Conservation (phyloP, 2,329 filamentous ascomycete species). For the Cytospora paraplurivora region DNA sequence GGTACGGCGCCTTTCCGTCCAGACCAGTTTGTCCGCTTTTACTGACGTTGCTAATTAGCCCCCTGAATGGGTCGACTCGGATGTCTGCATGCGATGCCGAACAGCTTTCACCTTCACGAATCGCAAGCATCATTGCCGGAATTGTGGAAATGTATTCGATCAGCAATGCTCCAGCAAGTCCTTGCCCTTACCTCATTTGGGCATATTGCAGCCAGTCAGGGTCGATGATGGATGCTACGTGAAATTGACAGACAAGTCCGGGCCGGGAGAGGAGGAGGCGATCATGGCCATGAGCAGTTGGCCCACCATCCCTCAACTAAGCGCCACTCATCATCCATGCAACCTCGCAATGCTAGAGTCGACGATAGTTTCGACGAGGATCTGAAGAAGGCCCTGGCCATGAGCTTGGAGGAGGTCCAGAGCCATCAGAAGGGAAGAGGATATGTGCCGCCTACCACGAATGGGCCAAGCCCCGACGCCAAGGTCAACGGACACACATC, state of each 20-base stretch:
- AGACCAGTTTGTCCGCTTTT: neutral
- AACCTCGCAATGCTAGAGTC: conserved; percentile 83
- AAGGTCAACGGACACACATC: conserved; percentile 43
- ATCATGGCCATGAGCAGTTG: conserved; percentile 43
- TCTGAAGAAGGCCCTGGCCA: conserved; percentile 86
- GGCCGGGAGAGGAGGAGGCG: conserved; percentile 41
- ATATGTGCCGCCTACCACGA: conserved; percentile 64
- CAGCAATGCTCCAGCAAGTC: conserved; percentile 91
- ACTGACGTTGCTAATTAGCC: conserved; percentile 57
- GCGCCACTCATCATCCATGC: conserved; percentile 71
- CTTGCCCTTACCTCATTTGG: conserved; percentile 85
- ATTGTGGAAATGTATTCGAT: conserved; percentile 97
- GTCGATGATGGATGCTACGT: conserved; percentile 96
- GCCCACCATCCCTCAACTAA: conserved; percentile 54
- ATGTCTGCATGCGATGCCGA: conserved; percentile 97
- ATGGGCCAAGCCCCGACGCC: conserved; percentile 37
- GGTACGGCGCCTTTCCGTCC: conserved; percentile 48
- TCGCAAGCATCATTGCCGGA: conserved; percentile 96
- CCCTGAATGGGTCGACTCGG: conserved; percentile 95
- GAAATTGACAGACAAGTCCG: conserved; percentile 79
- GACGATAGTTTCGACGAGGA: conserved; percentile 95
- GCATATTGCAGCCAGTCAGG: conserved; percentile 86
- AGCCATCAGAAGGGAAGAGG: conserved; percentile 63
- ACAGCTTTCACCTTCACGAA: conserved; percentile 97
- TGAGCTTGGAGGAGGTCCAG: conserved; percentile 94